Conservation (phyloP, 1,284 basidiomycete genomes). For the Trichosporon sp. region DNA sequence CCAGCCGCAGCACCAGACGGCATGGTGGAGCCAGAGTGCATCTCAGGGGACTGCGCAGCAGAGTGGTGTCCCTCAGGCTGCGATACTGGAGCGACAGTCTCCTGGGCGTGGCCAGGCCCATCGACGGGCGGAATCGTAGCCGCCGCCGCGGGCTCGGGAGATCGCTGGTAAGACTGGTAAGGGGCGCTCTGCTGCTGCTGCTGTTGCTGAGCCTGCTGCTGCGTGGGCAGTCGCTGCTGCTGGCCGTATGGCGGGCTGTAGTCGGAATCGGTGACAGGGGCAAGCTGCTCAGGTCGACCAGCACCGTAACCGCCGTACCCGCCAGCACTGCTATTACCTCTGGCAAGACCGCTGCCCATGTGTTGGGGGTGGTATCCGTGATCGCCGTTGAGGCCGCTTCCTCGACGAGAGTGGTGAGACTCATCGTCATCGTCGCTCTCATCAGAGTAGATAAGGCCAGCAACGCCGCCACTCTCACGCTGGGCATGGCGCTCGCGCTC, state of each 20-base stretch:
- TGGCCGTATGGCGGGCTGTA: background rate
- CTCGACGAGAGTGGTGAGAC: constrained; percentile 10
- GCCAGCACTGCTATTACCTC: background rate
- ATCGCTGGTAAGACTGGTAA: background rate
- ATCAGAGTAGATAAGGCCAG: constrained; percentile 46
- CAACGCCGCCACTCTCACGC: constrained; percentile 33
- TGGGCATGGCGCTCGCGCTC: constrained; percentile 52
- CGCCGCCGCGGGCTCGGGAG: background rate
- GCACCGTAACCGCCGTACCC: no score
- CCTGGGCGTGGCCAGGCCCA: background rate
- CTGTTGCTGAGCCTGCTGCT: background rate
- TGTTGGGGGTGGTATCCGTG: background rate
- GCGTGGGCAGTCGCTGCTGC: background rate
- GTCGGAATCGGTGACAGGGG: background rate
- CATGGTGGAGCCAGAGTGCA: background rate
- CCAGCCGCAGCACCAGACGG: background rate
- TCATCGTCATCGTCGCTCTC: constrained; percentile 49
- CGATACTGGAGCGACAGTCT: background rate
- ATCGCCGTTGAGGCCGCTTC: constrained; percentile 16
- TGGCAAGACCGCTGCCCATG: background rate
- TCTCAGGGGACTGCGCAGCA: background rate
- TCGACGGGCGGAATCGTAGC: background rate
- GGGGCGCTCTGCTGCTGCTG: background rate
- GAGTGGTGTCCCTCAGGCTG: background rate
- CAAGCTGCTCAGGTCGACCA: background rate